Evolutionary conservation across 192 early-diverging fungal species (phyloP), one percentile per base, ranked within the genome.

Genomic region (Backusella mclennaniae): DNA sequence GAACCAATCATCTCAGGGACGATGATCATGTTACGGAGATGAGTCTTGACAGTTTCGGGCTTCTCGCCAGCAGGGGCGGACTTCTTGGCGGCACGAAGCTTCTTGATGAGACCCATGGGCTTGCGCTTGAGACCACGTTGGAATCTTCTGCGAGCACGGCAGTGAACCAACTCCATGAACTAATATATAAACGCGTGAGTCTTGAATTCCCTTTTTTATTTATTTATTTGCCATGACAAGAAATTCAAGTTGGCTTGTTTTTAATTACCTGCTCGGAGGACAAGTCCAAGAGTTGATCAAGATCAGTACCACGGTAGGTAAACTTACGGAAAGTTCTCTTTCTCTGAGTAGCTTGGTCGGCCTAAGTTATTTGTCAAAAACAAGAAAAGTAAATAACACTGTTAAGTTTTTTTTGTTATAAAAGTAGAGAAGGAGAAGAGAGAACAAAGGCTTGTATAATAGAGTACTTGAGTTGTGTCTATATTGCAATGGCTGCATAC

Each of bases 1-100:
- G 95, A 96, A 75, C 97, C 97, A 80, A 99, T 95, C 97, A 99
- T 99, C 92, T 99, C 97, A 79, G 97, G 97, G 73, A 99, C 96
- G 78, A 99, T 95, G 82, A 99, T 96, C 97, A 99, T 99, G 92
- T 97, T 93, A 85, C 97, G 95, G 78, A 99, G 91, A 88, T 99
- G 97, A 82, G 97, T 99, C 93, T 99, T 99, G 89, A 99, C 97
- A 59, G 86, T 85, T 67, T 88, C 94, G 79, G 97, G 96, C 94
- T 99, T 99, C 90, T 99, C 97, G 86, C 87, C 84, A 76, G 88
- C 83, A 63, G 87, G 85, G 46, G 94, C 93, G 71, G 94, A 90
- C 94, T 98, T 95, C 95, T 97, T 98, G 82, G 97, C 95, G 85
- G 94, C 89, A 80, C 97, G 95, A 83, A 99, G 94, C 94, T 99